Conservation (phyloP, 2,329 filamentous ascomycete genomes). For the Alternaria gansuensis region DNA sequence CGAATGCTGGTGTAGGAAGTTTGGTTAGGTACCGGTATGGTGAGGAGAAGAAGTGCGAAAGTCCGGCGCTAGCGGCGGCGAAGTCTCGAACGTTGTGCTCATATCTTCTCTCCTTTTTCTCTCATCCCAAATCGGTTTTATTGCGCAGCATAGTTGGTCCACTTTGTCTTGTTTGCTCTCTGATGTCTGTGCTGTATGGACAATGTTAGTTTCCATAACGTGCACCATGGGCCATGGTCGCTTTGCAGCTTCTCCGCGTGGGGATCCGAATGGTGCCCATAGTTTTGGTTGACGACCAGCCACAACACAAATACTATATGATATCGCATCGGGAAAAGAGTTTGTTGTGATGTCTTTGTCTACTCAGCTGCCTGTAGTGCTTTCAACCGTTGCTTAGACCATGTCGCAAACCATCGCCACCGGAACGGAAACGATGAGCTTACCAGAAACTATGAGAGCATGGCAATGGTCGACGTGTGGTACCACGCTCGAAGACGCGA, state of each 20-base stretch:
- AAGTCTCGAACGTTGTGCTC: background rate
- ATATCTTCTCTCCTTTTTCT: background rate
- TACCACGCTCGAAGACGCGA: constrained; percentile 25
- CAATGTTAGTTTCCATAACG: background rate
- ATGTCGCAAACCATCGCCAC: constrained; percentile 14
- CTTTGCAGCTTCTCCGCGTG: constrained; percentile 14
- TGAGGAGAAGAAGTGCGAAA: background rate
- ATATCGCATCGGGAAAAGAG: background rate
- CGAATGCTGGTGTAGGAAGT: background rate
- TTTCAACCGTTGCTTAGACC: background rate
- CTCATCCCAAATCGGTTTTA: background rate
- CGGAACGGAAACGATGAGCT: constrained; percentile 1
- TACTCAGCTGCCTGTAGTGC: background rate
- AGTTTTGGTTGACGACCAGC: constrained; percentile 11
- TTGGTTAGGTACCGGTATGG: background rate
- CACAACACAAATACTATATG: constrained; percentile 7
- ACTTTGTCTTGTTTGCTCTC: no score
- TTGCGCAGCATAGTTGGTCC: background rate
- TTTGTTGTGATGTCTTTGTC: background rate
- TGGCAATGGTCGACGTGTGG: constrained; percentile 34
- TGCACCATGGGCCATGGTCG: background rate
- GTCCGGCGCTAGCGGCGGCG: constrained; percentile 6
- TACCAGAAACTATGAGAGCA: constrained; percentile 35
- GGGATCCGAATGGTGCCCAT: constrained; percentile 16
- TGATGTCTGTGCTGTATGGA: background rate